Evolutionary conservation across 1,284 basidiomycete genomes (phyloP), one percentile per base, ranked within the genome.

Genomic region (Tilletiopsis washingtonensis): DNA sequence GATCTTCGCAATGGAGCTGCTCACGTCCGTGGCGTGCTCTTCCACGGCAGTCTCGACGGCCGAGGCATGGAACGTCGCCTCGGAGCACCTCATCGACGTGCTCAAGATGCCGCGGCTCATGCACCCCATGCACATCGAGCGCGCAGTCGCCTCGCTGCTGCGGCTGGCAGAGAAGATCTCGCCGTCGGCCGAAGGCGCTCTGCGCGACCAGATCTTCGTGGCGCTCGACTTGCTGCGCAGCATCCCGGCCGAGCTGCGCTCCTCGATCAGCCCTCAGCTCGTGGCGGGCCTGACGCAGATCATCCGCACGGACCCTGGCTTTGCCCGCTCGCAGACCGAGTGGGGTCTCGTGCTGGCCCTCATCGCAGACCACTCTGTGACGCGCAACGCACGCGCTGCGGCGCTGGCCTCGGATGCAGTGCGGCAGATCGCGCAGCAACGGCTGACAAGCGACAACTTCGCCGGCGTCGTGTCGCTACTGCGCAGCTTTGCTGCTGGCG

Each of bases 281-380:
- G 82, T 91, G 49, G 82, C 84, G 4, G 94, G 94, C 0, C 79
- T 97, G 12, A 80, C 82, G 27, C 74, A 83, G 51, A 82, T 98
- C 38, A 76, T 94, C 25, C 81, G 85, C 64, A 82, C 85, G 43
- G 82, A 89, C 64, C 76, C 78, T 34, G 78, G 81, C 4, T 82
- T 57, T 45, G 49, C 36, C 14, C 56, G 86, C 82, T 91, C 89
- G 2, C 84, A 86, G 62, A 96, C 93, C 0, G 91, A 98, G 74
- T 98, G 94, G 94, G 88, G 87, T 48, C 77, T 97, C 29, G 81
- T 93, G 15, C 88, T 94, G 63, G 84, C 88, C 1, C 78, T 97
- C n/a, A 81, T 98, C 61, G 81, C 87, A 37, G 85, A 59, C 43
- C 62, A 60, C 32, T 59, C 84, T 0, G 90, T 88, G 1, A 81